Percentiles rank a stretch among this genome's conserved stretches.
These are phyloP conservation scores for Crassisporium funariophilum DNA, from an alignment of 768 basidiomycete species.

Conservation along the genomic window DNA sequence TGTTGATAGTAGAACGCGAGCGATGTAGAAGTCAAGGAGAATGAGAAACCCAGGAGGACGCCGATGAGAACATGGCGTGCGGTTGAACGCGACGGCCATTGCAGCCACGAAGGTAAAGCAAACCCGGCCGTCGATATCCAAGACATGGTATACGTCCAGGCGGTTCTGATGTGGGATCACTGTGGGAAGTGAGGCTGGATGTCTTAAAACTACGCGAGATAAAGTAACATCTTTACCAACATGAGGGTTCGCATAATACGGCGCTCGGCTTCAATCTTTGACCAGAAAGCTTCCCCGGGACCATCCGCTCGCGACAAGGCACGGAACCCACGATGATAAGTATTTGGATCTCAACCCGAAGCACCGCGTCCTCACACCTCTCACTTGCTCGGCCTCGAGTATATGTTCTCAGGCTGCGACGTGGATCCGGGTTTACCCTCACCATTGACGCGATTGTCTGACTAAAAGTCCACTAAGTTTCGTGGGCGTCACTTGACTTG, in stretches of 20 bases:
- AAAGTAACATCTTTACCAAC: no score
- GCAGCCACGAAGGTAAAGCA: constrained; percentile 33
- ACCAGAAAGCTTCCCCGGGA: not conserved
- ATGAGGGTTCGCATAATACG: no score
- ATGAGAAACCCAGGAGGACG: constrained; percentile 71
- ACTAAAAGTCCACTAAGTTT: constrained; percentile 10
- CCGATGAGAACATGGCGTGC: constrained; percentile 42
- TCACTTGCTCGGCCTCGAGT: no score
- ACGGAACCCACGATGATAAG: no score
- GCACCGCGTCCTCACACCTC: no score
- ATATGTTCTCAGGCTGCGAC: no score
- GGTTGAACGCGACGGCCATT: constrained; percentile 38
- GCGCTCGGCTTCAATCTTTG: not conserved
- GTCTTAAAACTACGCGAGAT: no score
- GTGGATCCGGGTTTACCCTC: constrained; percentile 12
- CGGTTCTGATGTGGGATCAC: no score
- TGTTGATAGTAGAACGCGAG: constrained; percentile 54
- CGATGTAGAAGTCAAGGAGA: constrained; percentile 74
- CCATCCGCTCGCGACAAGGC: not conserved
- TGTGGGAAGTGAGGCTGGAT: constrained; percentile 1
- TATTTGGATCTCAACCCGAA: no score
- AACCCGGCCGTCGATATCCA: constrained; percentile 18
- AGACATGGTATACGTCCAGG: constrained; percentile 16
- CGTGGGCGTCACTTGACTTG: constrained; percentile 20
- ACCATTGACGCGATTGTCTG: constrained; percentile 17